A percentile compares a stretch with the other conserved stretches of the same genome.
phyloP scores from a whole-genome alignment of 2,329 filamentous ascomycete species.

The Chrysoporthe cubensis region DNA sequence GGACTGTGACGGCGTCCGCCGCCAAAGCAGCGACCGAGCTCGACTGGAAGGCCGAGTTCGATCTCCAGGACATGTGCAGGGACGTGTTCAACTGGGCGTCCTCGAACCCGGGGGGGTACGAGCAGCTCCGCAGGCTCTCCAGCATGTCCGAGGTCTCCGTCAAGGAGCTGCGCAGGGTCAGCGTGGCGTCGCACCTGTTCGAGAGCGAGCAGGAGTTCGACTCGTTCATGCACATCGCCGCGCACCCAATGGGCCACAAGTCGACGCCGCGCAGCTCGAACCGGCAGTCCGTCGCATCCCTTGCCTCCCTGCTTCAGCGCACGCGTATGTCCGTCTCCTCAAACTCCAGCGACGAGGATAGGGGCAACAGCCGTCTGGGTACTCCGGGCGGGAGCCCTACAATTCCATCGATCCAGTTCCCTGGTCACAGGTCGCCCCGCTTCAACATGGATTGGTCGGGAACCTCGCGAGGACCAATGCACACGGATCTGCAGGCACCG shows the following conservation, averaged over 20 bases:
- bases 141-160: slow-evolving; percentile 16
- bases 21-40: slow-evolving; percentile 27
- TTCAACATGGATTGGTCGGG: slow-evolving; percentile 20
- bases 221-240: slow-evolving; percentile 21
- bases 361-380: background rate
- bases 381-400: background rate
- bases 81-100: slow-evolving; percentile 27
- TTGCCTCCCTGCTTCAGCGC: slow-evolving; percentile 9
- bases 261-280: background rate
- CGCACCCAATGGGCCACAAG: background rate
- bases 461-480: background rate
- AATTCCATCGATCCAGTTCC: background rate
- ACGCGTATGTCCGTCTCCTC: slow-evolving; percentile 20
- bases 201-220: slow-evolving; percentile 25
- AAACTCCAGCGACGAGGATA: slow-evolving; percentile 6
- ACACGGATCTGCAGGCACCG: slow-evolving; percentile 3
- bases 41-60: slow-evolving; percentile 27
- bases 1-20: slow-evolving; percentile 22
- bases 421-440: background rate
- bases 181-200: slow-evolving; percentile 23
- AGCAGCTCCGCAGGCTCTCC: slow-evolving; percentile 24
- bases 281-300: slow-evolving; percentile 4
- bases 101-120: slow-evolving; percentile 25
- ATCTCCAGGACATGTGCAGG: slow-evolving; percentile 27
- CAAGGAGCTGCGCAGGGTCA: slow-evolving; percentile 19